These are phyloP conservation scores for Chlorella sp. DNA, from an alignment of 139 green algal genomes.

Conservation along the genomic window DNA sequence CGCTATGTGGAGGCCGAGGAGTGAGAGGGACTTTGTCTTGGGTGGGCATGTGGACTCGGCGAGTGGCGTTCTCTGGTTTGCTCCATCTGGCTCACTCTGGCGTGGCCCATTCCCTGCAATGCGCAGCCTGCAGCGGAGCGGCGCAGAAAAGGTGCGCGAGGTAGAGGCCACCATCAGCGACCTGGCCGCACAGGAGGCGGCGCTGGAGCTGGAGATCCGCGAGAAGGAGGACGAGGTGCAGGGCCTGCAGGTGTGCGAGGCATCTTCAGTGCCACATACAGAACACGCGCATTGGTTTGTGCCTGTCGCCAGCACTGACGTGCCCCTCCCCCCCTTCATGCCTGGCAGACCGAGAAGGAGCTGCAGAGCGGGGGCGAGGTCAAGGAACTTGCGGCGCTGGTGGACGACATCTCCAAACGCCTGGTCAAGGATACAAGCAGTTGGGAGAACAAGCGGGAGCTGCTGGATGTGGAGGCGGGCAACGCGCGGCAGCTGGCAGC, in stretches of 20 bases:
- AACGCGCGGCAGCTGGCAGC: constrained; percentile 41
- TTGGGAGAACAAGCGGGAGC: constrained; percentile 67
- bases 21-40: constrained; percentile 8
- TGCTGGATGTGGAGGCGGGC: constrained; percentile 55
- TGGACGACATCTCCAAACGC: constrained; percentile 66
- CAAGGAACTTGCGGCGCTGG: constrained; percentile 48
- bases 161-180: constrained; percentile 1
- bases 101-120: not conserved
- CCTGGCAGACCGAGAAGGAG: constrained; percentile 64
- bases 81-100: not conserved
- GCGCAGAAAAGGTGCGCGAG: constrained; percentile 25
- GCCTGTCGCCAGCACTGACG: no score
- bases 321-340: no score
- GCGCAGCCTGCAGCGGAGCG: constrained; percentile 35
- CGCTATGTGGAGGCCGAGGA: constrained; percentile 67
- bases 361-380: constrained; percentile 58
- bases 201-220: constrained; percentile 21
- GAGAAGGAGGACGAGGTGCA: constrained; percentile 49
- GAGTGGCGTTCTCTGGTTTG: not conserved
- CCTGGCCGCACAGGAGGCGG: constrained; percentile 32
- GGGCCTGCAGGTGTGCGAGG: constrained; percentile 7
- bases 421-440: constrained; percentile 68
- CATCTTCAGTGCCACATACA: no score
- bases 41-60: not conserved
- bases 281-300: no score